phyloP scores from a whole-genome alignment of 208 protist species.

The Crithidia mellificae region DNA sequence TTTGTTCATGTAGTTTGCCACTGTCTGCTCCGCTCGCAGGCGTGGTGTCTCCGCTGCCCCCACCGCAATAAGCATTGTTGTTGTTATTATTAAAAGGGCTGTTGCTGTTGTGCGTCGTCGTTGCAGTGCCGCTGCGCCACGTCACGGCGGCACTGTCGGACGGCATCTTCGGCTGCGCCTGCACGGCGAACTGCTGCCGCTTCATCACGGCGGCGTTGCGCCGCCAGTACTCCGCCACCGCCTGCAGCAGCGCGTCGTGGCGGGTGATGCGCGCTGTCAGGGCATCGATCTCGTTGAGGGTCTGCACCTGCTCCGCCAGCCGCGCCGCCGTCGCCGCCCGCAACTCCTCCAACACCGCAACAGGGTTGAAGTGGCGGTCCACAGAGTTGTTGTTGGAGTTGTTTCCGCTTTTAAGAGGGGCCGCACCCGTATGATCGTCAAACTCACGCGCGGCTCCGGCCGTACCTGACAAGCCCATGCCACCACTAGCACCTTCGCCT shows the following conservation, averaged over 20 bases:
- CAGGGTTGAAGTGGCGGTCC: constrained; percentile 10
- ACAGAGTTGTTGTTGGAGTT: background rate
- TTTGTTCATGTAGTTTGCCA: too few species aligned
- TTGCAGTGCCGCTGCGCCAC: constrained; percentile 1
- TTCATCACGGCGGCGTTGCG: constrained; percentile 47
- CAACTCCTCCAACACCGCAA: constrained; percentile 42
- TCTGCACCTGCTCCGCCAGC: constrained; percentile 15
- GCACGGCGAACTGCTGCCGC: constrained; percentile 29
- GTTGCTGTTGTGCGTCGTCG: background rate
- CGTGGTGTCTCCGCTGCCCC: too few species aligned
- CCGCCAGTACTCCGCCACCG: constrained; percentile 61
- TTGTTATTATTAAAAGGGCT: too few species aligned
- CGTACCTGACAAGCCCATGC: too few species aligned
- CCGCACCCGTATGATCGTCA: too few species aligned
- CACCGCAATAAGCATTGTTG: too few species aligned
- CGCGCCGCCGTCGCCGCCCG: constrained; percentile 25
- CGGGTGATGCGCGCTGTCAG: constrained; percentile 12
- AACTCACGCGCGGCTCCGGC: too few species aligned
- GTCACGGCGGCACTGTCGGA: background rate
- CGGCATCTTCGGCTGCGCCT: constrained; percentile 17
- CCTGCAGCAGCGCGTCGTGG: constrained; percentile 34
- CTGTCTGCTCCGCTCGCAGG: too few species aligned
- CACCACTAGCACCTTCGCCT: background rate
- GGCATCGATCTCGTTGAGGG: constrained; percentile 19
- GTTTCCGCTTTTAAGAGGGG: too few species aligned